Conservation (phyloP, 805 yeast species). For the Helenozyma rhizophorensis region DNA sequence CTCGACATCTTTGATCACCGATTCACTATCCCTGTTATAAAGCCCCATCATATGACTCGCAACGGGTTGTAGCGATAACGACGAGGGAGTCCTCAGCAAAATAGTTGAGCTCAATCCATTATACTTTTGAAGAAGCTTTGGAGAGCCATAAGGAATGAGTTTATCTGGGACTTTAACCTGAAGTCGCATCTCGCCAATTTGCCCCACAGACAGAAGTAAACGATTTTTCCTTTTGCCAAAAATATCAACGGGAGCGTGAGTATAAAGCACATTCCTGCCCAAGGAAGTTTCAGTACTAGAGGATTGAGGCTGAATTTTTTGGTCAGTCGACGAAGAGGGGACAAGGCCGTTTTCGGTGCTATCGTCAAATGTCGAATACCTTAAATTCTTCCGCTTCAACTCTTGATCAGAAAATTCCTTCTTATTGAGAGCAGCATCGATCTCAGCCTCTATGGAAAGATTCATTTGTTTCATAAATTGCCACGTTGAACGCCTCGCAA, state of each 20-base stretch:
- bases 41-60: conserved; percentile 25
- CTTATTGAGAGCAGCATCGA: conserved; percentile 26
- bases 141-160: conserved; percentile 33
- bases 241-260: conserved; percentile 18
- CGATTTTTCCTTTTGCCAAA: conserved; percentile 35
- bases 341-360: too few relatives aligned
- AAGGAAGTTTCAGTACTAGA: too few relatives aligned
- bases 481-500: conserved; percentile 30
- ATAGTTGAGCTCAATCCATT: conserved; percentile 13
- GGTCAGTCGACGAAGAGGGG: too few relatives aligned
- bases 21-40: conserved; percentile 25
- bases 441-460: conserved; percentile 32
- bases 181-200: conserved; percentile 32
- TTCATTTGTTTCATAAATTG: conserved; percentile 24
- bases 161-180: conserved; percentile 31
- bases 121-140: conserved; percentile 33
- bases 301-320: too few relatives aligned
- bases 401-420: conserved; percentile 24
- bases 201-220: conserved; percentile 28
- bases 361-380: too few relatives aligned
- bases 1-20: conserved; percentile 20
- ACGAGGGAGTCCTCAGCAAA: background rate
- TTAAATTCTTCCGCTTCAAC: conserved; percentile 30
- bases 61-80: conserved; percentile 5
- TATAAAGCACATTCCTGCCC: conserved; percentile 8